Evolutionary conservation across 2,329 filamentous ascomycete genomes (phyloP), one percentile per base, ranked within the genome.

Genomic region (Endoconidiophora polonica): DNA sequence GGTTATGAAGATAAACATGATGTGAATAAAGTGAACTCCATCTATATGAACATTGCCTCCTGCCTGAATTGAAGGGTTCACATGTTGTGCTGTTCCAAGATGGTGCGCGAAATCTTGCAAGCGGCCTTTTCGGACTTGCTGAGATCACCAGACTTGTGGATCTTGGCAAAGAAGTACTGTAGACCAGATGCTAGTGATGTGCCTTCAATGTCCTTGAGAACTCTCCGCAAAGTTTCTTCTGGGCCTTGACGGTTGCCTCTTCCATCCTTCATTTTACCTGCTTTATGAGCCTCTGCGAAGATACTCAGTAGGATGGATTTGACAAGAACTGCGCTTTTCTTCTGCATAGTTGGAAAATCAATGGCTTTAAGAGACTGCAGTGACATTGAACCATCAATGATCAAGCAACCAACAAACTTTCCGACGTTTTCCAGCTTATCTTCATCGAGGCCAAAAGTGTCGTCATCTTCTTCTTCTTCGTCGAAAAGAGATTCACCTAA

Each of bases 401-500:
- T 63, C 18, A 78, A 61, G 37, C 65, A 66, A 1, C 72, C 74
- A 53, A 73, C 75, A 61, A 77, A 67, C 55, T 66, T 72, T 9
- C 72, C 73, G 43, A 73, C 67, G 53, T 76, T 73, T 51, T 68
- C 65, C 4, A 76, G 59, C 26, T 72, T 68, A 14, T 67, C 63
- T 52, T 71, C 62, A 24, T 78, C 76, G 55, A 68, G 63, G 10
- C 63, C 62, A 50, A 69, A 63, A 42, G 66, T 65, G 2, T 68
- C 66, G 12, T 73, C 74, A 12, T 69, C 67, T 7, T 75, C 74
- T 2, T 77, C 74, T 4, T 79, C 76, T 2, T 79, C 78, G 4
- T 77, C 79, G 42, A 83, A 81, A 36, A 83, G 74, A 2, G 74
- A 76, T 63, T 94, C 88, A n/a, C 87, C 90, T 64, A 95, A 76